phyloP scores from a whole-genome alignment of 768 basidiomycete species.

The Auriculariales sp. region DNA sequence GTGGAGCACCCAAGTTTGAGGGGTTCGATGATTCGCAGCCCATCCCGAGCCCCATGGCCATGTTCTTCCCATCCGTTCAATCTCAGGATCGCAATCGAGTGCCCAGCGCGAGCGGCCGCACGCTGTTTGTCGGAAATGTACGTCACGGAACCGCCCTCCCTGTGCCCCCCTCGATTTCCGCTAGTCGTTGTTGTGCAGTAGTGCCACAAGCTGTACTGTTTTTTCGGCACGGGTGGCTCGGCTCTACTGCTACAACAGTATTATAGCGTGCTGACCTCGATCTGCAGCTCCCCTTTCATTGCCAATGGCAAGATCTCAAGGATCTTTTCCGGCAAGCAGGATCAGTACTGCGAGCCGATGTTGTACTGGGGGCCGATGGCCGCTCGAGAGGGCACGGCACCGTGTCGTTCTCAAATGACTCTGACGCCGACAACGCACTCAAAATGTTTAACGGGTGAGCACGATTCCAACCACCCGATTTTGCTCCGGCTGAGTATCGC shows the following conservation, averaged over 20 bases:
- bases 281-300: constrained; percentile 72
- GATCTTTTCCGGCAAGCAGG: constrained; percentile 89
- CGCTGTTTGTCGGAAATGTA: constrained; percentile 83
- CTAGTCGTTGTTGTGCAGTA: no score
- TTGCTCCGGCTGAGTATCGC: neutral
- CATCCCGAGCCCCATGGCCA: neutral
- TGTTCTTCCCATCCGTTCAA: neutral
- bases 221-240: neutral
- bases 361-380: constrained; percentile 76
- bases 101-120: constrained; percentile 5
- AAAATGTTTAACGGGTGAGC: constrained; percentile 77
- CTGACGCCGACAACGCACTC: constrained; percentile 74
- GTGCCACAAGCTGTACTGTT: neutral
- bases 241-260: neutral
- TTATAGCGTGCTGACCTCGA: no score
- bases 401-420: constrained; percentile 70
- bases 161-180: no score
- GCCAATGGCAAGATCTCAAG: constrained; percentile 97
- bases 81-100: constrained; percentile 4
- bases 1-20: neutral
- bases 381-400: constrained; percentile 88
- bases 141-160: constrained; percentile 17
- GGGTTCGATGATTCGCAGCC: neutral
- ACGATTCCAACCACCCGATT: neutral
- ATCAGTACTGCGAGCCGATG: constrained; percentile 79